Conservation (phyloP, 257 asterid genomes). For the Salvia splendens region DNA sequence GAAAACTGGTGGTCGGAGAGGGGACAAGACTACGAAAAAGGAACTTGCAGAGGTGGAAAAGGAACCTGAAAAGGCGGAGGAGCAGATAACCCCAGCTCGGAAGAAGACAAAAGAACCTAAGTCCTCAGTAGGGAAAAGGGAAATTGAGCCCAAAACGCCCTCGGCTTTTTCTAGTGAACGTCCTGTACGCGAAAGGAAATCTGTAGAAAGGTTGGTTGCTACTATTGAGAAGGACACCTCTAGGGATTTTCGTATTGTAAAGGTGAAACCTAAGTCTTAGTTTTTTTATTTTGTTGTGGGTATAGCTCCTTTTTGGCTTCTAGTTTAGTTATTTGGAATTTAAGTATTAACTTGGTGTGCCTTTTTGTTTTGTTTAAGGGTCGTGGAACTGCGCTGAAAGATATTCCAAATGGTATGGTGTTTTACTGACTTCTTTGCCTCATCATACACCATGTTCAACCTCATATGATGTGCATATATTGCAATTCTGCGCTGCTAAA, state of each 20-base stretch:
- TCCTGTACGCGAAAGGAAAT: conserved; percentile 90
- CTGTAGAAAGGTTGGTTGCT: conserved; percentile 92
- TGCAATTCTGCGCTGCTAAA: not conserved
- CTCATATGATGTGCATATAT: not conserved
- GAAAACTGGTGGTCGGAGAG: conserved; percentile 44
- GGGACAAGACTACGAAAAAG: conserved; percentile 42
- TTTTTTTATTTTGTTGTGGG: conserved; percentile 4
- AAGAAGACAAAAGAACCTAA: conserved; percentile 40
- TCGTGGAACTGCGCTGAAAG: conserved; percentile 91
- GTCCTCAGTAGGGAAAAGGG: conserved; percentile 38
- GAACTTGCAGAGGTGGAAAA: conserved; percentile 53
- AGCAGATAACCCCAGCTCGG: conserved; percentile 35
- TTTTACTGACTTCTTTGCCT: conserved; percentile 19
- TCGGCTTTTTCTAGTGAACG: conserved; percentile 60
- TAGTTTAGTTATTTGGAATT: conserved; percentile 12
- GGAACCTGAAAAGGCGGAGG: conserved; percentile 49
- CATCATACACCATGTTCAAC: not conserved
- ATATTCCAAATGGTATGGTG: conserved; percentile 84
- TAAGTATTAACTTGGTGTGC: conserved; percentile 21
- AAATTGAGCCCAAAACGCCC: conserved; percentile 66
- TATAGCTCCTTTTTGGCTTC: not conserved
- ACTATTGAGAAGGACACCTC: conserved; percentile 64
- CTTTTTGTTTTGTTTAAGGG: conserved; percentile 57
- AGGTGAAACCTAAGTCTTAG: conserved; percentile 46
- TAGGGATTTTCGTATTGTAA: conserved; percentile 70